These are phyloP conservation scores for Clavispora asparagi DNA, from an alignment of 805 yeast species.

Conservation along the genomic window DNA sequence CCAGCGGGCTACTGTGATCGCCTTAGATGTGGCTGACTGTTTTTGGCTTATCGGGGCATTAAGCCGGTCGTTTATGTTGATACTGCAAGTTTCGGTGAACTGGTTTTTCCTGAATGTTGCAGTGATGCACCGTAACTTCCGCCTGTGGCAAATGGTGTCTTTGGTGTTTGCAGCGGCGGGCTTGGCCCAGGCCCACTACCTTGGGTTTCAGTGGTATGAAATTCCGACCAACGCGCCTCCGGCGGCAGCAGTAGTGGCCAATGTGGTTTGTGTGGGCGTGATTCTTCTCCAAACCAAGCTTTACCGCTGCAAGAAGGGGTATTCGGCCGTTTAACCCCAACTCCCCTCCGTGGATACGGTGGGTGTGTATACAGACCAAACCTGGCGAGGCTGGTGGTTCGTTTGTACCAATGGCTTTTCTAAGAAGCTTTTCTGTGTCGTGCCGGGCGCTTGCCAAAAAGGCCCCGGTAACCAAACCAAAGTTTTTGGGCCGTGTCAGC, in stretches of 20 bases:
- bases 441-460: slow-evolving; percentile 11
- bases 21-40: slow-evolving; percentile 11
- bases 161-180: not conserved
- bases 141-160: not conserved
- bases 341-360: not conserved
- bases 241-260: not conserved
- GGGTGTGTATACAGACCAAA: not conserved
- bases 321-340: not conserved
- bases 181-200: not conserved
- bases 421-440: slow-evolving; percentile 9
- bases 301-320: slow-evolving; percentile 1
- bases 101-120: slow-evolving; percentile 8
- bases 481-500: slow-evolving; percentile 14
- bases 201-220: slow-evolving; percentile 4
- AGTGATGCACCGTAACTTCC: slow-evolving; percentile 2
- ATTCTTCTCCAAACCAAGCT: slow-evolving; percentile 3
- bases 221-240: slow-evolving; percentile 7
- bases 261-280: not conserved
- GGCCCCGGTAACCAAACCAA: slow-evolving; percentile 3
- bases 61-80: slow-evolving; percentile 8
- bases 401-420: slow-evolving; percentile 1
- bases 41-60: slow-evolving; percentile 8
- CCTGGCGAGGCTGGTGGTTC: no score
- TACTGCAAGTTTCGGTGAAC: slow-evolving; percentile 12
- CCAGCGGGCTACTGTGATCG: slow-evolving; percentile 8